phyloP scores from a whole-genome alignment of 352 stramenopile genomes.

The Phytophthora citrophthora region DNA sequence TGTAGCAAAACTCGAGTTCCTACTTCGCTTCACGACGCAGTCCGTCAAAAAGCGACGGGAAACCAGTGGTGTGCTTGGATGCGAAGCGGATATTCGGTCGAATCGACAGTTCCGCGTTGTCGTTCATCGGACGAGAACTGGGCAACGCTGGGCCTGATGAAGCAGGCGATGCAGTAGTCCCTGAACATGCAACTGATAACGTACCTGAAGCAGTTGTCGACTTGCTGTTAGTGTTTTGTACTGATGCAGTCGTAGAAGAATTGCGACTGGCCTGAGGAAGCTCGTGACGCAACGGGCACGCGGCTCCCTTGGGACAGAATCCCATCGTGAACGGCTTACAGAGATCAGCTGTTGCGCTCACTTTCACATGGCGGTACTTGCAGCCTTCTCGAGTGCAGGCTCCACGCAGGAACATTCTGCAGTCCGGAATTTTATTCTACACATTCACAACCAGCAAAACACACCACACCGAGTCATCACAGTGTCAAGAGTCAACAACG shows the following conservation, averaged over 20 bases:
- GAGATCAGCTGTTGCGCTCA: slow-evolving; percentile 63
- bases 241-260: not conserved
- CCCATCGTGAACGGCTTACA: slow-evolving; percentile 74
- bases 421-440: slow-evolving; percentile 87
- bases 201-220: slow-evolving; percentile 40
- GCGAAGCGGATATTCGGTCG: slow-evolving; percentile 77
- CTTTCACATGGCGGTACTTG: slow-evolving; percentile 85
- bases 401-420: slow-evolving; percentile 78
- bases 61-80: slow-evolving; percentile 50
- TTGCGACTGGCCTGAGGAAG: slow-evolving; percentile 33
- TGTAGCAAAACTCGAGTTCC: slow-evolving; percentile 6
- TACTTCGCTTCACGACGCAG: slow-evolving; percentile 34
- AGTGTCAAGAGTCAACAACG: slow-evolving; percentile 18
- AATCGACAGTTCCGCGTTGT: slow-evolving; percentile 48
- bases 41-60: slow-evolving; percentile 55
- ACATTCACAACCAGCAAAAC: slow-evolving; percentile 12
- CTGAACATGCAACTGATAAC: slow-evolving; percentile 31
- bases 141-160: slow-evolving; percentile 13
- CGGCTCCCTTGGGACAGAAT: slow-evolving; percentile 61
- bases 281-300: slow-evolving; percentile 72
- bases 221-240: slow-evolving; percentile 10
- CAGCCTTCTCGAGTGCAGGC: slow-evolving; percentile 76
- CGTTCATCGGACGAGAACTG: slow-evolving; percentile 16
- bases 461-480: slow-evolving; percentile 35
- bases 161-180: slow-evolving; percentile 1